Percentiles rank a stretch among this genome's conserved stretches.
These are phyloP conservation scores for Pyricularia grisea DNA, from an alignment of 2,329 filamentous ascomycete species.

Conservation along the genomic window DNA sequence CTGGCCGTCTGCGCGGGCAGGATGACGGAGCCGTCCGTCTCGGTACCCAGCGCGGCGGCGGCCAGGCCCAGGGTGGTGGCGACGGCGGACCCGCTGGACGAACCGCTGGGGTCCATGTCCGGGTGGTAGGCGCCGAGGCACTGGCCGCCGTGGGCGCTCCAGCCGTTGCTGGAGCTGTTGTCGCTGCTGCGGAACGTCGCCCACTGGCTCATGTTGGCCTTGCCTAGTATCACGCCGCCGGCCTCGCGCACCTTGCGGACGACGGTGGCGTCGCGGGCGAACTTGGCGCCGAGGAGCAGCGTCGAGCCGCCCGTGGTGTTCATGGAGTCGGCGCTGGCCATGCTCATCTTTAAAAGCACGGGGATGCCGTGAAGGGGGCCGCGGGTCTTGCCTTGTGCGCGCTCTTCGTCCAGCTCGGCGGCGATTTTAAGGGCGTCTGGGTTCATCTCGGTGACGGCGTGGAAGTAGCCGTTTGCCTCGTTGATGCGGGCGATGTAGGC, in stretches of 20 bases:
- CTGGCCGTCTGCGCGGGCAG: slow-evolving; percentile 45
- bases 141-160: slow-evolving; percentile 55
- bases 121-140: slow-evolving; percentile 50
- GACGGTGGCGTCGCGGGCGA: slow-evolving; percentile 48
- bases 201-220: slow-evolving; percentile 57
- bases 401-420: slow-evolving; percentile 21
- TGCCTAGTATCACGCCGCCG: slow-evolving; percentile 57
- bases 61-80: slow-evolving; percentile 48
- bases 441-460: slow-evolving; percentile 25
- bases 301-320: slow-evolving; percentile 55
- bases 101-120: slow-evolving; percentile 50
- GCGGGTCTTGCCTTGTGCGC: slow-evolving; percentile 12
- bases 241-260: slow-evolving; percentile 49
- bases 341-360: slow-evolving; percentile 58
- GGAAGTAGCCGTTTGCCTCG: slow-evolving; percentile 22
- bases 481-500: slow-evolving; percentile 19
- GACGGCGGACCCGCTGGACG: slow-evolving; percentile 51
- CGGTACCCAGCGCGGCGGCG: slow-evolving; percentile 48
- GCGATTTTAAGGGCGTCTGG: slow-evolving; percentile 29
- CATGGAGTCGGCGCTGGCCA: slow-evolving; percentile 53
- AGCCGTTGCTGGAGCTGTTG: slow-evolving; percentile 47
- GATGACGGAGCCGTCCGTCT: slow-evolving; percentile 56
- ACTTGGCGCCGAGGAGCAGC: slow-evolving; percentile 47
- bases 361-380: slow-evolving; percentile 55
- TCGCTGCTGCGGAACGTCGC: slow-evolving; percentile 51